phyloP scores from a whole-genome alignment of 2,329 filamentous ascomycete genomes.

The Alternaria gansuensis region DNA sequence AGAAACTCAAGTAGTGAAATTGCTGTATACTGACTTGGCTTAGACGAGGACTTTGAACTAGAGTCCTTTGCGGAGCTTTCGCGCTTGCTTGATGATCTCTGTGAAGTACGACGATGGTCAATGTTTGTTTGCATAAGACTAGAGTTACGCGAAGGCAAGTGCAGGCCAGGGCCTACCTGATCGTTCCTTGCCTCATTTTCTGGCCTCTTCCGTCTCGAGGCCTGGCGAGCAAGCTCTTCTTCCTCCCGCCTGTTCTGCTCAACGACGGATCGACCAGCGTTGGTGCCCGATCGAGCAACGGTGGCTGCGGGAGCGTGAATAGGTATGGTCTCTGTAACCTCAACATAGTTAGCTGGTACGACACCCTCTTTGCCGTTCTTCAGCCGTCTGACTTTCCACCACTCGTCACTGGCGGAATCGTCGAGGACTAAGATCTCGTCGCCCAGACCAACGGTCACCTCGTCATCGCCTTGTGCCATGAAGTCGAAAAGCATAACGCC shows the following conservation, averaged over 20 bases:
- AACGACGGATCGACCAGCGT: slow-evolving; percentile 71
- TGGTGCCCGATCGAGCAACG: slow-evolving; percentile 62
- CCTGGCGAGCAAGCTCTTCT: slow-evolving; percentile 82
- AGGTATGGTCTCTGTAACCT: slow-evolving; percentile 75
- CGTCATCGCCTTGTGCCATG: slow-evolving; percentile 93
- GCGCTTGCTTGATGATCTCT: slow-evolving; percentile 74
- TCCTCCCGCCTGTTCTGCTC: slow-evolving; percentile 84
- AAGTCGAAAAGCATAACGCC: slow-evolving; percentile 94
- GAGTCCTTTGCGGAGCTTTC: slow-evolving; percentile 68
- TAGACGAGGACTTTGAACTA: slow-evolving; percentile 62
- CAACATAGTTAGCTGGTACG: slow-evolving; percentile 95
- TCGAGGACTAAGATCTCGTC: slow-evolving; percentile 93
- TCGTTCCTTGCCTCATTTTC: slow-evolving; percentile 63
- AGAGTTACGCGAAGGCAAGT: slow-evolving; percentile 79
- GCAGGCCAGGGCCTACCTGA: slow-evolving; percentile 81
- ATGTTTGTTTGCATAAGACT: slow-evolving; percentile 74
- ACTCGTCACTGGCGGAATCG: slow-evolving; percentile 92
- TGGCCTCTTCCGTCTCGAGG: slow-evolving; percentile 69
- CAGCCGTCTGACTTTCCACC: slow-evolving; percentile 93
- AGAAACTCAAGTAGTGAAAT: slow-evolving; percentile 6
- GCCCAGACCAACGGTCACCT: slow-evolving; percentile 87
- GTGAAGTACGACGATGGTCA: slow-evolving; percentile 73
- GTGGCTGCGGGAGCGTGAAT: slow-evolving; percentile 60
- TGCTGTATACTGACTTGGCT: slow-evolving; percentile 71
- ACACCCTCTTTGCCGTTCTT: slow-evolving; percentile 96